These are phyloP conservation scores for Alternaria arborescens DNA, from an alignment of 2,329 filamentous ascomycete genomes.

Conservation along the genomic window DNA sequence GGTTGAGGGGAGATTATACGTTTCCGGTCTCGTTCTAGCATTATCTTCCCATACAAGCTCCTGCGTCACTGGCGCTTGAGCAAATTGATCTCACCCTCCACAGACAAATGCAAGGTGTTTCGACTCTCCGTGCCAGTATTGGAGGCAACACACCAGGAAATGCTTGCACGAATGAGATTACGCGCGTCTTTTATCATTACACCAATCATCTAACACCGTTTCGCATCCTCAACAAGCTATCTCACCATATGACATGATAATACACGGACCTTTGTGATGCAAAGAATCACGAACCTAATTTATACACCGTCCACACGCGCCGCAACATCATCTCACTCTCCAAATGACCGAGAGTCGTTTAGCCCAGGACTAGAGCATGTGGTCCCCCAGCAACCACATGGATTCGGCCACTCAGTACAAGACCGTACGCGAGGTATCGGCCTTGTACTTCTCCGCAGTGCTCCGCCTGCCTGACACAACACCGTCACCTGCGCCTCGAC, in stretches of 20 bases:
- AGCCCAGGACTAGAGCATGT: neutral
- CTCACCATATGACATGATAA: neutral
- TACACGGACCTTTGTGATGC: too few relatives aligned
- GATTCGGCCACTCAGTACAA: neutral
- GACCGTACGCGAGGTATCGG: neutral
- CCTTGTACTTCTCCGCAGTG: neutral
- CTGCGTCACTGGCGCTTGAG: neutral
- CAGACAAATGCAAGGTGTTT: neutral
- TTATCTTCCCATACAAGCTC: neutral
- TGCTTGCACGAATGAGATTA: neutral
- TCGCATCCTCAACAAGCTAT: neutral
- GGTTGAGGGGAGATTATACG: accelerated
- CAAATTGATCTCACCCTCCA: neutral
- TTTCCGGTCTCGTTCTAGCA: neutral
- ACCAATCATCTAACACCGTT: neutral
- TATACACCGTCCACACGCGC: neutral
- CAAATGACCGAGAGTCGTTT: neutral
- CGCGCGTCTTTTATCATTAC: neutral
- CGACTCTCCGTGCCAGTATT: neutral
- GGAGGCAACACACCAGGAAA: neutral
- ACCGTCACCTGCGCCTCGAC: neutral
- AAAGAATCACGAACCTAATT: neutral
- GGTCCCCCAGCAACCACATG: neutral
- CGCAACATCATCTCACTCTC: neutral
- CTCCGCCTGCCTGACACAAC: neutral